Evolutionary conservation across 225 moss, liverwort and hornwort species (phyloP).

Genomic region (Anthoceros angustus): DNA sequence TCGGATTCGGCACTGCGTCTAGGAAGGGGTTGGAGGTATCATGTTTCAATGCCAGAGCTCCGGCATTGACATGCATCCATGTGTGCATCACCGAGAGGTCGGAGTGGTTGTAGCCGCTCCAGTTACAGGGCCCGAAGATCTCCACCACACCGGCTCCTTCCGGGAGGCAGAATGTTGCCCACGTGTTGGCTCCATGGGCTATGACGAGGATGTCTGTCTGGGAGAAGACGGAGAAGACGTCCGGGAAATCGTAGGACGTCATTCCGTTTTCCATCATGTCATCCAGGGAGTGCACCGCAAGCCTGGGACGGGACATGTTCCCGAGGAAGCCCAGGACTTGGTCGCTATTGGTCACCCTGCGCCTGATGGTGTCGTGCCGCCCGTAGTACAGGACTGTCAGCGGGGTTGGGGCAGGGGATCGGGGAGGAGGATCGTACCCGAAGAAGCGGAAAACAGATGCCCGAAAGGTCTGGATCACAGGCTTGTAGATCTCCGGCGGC

Average conservation of each 20-base stretch:
- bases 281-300: slow-evolving; percentile 22
- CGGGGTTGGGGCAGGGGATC: slow-evolving; percentile 11
- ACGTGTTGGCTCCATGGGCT: slow-evolving; percentile 39
- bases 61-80: slow-evolving; percentile 33
- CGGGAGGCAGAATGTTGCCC: slow-evolving; percentile 30
- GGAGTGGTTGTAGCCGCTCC: slow-evolving; percentile 17
- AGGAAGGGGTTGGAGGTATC: slow-evolving; percentile 26
- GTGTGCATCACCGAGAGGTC: slow-evolving; percentile 20
- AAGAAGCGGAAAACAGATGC: slow-evolving; percentile 18
- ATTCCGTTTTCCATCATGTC: slow-evolving; percentile 21
- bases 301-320: slow-evolving; percentile 15
- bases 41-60: slow-evolving; percentile 22
- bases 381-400: slow-evolving; percentile 23
- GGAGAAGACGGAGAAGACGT: slow-evolving; percentile 16
- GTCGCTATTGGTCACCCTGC: slow-evolving; percentile 14
- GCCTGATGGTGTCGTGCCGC: slow-evolving; percentile 20
- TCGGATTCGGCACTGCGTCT: slow-evolving; percentile 6
- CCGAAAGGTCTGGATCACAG: slow-evolving; percentile 17
- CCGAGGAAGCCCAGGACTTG: slow-evolving; percentile 13
- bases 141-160: slow-evolving; percentile 34
- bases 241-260: slow-evolving; percentile 23
- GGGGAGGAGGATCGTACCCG: slow-evolving; percentile 4
- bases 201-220: slow-evolving; percentile 26
- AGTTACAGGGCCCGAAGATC: slow-evolving; percentile 34
- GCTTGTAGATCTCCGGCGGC: slow-evolving; percentile 16